Evolutionary conservation across 768 basidiomycete genomes (phyloP), one percentile per base, ranked within the genome.

Genomic region (Xerocomellus intermedius): DNA sequence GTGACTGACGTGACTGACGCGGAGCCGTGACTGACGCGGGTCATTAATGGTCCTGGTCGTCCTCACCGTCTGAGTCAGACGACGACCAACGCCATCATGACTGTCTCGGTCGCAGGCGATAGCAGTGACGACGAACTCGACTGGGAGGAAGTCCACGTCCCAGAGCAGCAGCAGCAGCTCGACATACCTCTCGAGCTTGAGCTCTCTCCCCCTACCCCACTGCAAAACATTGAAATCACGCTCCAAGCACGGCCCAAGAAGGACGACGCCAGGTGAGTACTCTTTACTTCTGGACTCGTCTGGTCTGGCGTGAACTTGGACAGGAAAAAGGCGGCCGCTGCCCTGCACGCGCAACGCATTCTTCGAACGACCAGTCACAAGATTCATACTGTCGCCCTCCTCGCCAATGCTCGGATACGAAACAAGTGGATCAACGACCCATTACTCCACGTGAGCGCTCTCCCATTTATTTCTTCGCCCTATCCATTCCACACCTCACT

Each of bases 381-480:
- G 72, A 76, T 93, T 14, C 97, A 99, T 63, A 91, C 93, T 9
- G 73, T 95, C 12, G 75, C 82, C n/a, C 77, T 97, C 14, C 79
- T 98, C 13, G 80, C 82, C 14, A 92, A 87, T 65, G 90, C 86
- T 5, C 71, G 77, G 42, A 71, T 83, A 21, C 82, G 97, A 38
- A 98, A 99, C 65, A 75, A 74, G 54, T 96, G 90, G 89, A 64
- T 92, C 14, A 94, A 91, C 50, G 91, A 97, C 62, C 73, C 77
- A 2, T 73, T 96, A 12, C 75, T 98, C 28, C 93, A 96, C 64
- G 95, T 94, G 66, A 48, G 84, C 73, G 17, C 28, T 37, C 22
- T 42, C 12, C 28, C 3, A n/a, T n/a, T 38, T 38, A n/a, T 8
- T 19, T 4, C n/a, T 4, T 28, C 22, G 24, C 41, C 17, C 50